Evolutionary conservation across 805 yeast species (phyloP), one percentile per base, ranked within the genome.

Genomic region (Ogataea nonfermentans): DNA sequence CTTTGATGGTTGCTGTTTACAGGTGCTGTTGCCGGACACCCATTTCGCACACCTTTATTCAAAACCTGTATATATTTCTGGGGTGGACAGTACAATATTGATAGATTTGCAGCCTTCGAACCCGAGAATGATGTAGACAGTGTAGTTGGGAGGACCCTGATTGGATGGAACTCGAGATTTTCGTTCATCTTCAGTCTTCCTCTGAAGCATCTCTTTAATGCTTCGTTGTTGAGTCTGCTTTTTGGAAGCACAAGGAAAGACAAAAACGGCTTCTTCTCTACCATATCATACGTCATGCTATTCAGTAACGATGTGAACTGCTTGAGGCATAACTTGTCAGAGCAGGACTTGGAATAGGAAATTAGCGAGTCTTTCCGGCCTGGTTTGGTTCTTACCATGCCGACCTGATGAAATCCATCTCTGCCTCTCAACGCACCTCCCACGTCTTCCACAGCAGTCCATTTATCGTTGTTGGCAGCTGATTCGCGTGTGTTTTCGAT

Each of bases 301-400:
- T 73, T 81, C 29, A 75, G 56, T 2, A 82, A 34, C 0, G 88
- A 83, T 0, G 68, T 65, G 24, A 65, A 61, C 56, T 87, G 96
- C 43, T 72, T 71, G 34, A 81, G 37, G 29, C 85, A 71, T 17
- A 91, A 59, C 53, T 91, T 91, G 58, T 91, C 98, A 1, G 95
- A 79, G 57, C 98, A 91, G 1, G 96, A 86, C 58, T 89, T 91
- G 22, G 95, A 84, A 34, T 74, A 60, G 0, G 95, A 75, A 4
- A 78, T 47, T 2, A 74, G 72, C 2, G 96, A 83, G 56, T 93
- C 98, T 20, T 69, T 58, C 35, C 98, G 61, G 2, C 99, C 99
- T 0, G 98, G 99, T 55, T 93, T 91, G 0, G 98, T 90, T 46
- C 99, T 68, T 1, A 91, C 89, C 7, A 66, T 61, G 0, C 96